phyloP scores from a whole-genome alignment of 1,139 yeast species.

The Blastobotrys proliferans region DNA sequence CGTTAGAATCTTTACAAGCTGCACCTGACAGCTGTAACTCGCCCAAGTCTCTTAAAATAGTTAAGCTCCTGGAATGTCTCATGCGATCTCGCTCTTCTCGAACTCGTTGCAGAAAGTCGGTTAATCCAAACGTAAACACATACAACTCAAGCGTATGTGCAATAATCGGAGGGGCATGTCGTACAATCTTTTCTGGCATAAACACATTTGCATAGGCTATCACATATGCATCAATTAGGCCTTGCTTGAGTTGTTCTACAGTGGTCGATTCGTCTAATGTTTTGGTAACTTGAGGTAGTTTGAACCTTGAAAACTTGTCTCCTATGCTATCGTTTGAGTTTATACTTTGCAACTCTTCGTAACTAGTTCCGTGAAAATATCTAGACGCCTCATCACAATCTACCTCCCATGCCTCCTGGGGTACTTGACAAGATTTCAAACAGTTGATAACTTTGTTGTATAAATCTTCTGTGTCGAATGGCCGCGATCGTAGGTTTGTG shows the following conservation, averaged over 20 bases:
- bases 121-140: conserved; percentile 10
- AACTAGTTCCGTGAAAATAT: neutral
- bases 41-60: conserved; percentile 1
- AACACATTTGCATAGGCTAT: conserved; percentile 7
- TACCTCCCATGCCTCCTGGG: conserved; percentile 1
- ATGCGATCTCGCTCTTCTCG: conserved; percentile 8
- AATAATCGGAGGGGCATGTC: conserved; percentile 4
- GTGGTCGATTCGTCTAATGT: neutral
- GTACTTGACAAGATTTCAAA: conserved; percentile 1
- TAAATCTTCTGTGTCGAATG: conserved; percentile 11
- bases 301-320: neutral
- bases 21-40: conserved; percentile 4
- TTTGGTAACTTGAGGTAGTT: neutral
- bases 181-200: conserved; percentile 8
- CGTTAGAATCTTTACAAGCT: conserved; percentile 2
- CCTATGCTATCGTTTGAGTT: no score
- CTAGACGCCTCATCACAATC: conserved; percentile 9
- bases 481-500: neutral
- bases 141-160: conserved; percentile 7
- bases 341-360: neutral
- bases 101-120: conserved; percentile 9
- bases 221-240: neutral
- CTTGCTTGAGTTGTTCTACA: neutral
- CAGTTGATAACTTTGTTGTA: neutral
- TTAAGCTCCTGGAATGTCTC: conserved; percentile 2